Evolutionary conservation across 192 early-diverging fungal species (phyloP), one percentile per base, ranked within the genome.

Genomic region (Allomyces arbusculus): DNA sequence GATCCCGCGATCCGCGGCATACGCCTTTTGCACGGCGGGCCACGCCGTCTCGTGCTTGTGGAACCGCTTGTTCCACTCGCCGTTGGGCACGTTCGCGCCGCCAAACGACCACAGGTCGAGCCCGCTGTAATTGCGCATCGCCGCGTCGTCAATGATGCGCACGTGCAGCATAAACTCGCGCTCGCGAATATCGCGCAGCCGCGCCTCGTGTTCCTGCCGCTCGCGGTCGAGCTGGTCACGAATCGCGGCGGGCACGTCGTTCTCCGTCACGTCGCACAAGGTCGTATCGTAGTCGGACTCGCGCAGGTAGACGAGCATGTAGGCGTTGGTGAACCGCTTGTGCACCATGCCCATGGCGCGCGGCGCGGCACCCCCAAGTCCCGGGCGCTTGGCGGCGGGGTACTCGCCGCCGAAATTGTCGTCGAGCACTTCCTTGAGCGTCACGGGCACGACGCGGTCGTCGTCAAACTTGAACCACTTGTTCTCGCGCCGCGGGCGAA

Each of bases 231-330:
- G 77, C 64, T 70, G 67, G 28, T 74, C 64, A 63, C 74, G 73
- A 64, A 99, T 72, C 72, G 97, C 92, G 62, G 74, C 75, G 12
- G 94, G 94, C 64, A 94, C 86, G 40, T 95, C 91, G 2, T 76
- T 67, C 14, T 80, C 77, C 14, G 77, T 76, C 6, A 89, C 71
- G 24, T 83, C 79, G 14, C 77, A 75, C 64, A 97, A 74, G 24
- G 96, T 80, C 23, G 81, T 68, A 24, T 86, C 86, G 65, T 85
- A 73, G 69, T 86, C 78, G 14, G 75, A 69, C 72, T 91, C 84
- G 62, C 94, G 87, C 58, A 99, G 84, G 67, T 99, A 99, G 25
- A 95, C 93, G 73, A 99, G 77, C 94, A 99, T 96, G 80, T 99
- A 99, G 10, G 96, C 96, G 68, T 96, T 99, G 8, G 90, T 92